A percentile compares a stretch with the other conserved stretches of the same genome.
phyloP scores from a whole-genome alignment of 495 filamentous ascomycete species.

The Paragyromitra xinjiangensis region DNA sequence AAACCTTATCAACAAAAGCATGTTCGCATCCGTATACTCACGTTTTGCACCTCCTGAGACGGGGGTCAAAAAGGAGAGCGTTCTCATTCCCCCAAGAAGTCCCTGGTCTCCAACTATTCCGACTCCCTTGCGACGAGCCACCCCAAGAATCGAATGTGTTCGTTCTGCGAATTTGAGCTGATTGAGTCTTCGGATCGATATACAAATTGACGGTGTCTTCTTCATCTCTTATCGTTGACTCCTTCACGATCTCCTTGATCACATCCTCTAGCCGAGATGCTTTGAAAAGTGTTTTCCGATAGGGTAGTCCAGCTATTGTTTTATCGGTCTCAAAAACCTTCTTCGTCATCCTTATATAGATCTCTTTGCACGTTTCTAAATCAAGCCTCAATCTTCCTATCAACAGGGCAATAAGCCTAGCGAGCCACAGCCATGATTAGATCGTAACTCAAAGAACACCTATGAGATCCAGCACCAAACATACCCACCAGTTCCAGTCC shows the following conservation, averaged over 20 bases:
- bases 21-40: constrained; percentile 5
- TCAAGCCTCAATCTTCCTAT: constrained; percentile 89
- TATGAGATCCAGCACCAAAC: neutral
- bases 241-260: constrained; percentile 85
- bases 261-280: constrained; percentile 93
- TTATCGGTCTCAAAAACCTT: constrained; percentile 98
- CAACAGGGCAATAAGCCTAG: constrained; percentile 86
- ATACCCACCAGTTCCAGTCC: constrained; percentile 74
- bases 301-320: constrained; percentile 93
- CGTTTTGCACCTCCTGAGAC: constrained; percentile 36
- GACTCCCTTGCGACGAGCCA: constrained; percentile 22
- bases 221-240: constrained; percentile 64
- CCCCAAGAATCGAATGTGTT: constrained; percentile 34
- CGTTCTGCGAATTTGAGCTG: constrained; percentile 26
- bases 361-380: constrained; percentile 92
- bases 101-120: constrained; percentile 10
- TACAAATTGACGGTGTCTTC: constrained; percentile 44
- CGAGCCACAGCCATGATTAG: constrained; percentile 18
- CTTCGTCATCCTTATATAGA: constrained; percentile 90
- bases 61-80: constrained; percentile 37
- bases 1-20: neutral
- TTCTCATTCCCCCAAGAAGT: constrained; percentile 43
- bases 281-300: constrained; percentile 93
- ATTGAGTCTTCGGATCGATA: constrained; percentile 27
- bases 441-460: neutral